A percentile compares a stretch with the other conserved stretches of the same genome.
phyloP scores from a whole-genome alignment of 192 early-diverging fungal genomes.

The Obelidium mucronatum region DNA sequence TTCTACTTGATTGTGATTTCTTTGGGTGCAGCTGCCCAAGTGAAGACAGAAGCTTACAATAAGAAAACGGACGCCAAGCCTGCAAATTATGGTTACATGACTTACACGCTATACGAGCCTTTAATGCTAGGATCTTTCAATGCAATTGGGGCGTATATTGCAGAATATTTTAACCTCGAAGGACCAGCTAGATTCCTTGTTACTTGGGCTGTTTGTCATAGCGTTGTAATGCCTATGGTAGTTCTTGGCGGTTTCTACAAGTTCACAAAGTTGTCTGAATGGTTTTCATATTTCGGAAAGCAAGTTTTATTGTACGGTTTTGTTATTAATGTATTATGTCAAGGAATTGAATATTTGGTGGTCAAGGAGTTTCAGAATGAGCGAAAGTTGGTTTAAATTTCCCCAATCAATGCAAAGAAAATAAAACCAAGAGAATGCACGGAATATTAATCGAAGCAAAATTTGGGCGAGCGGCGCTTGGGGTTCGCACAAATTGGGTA shows the following conservation, averaged over 20 bases:
- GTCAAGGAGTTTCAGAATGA: not conserved
- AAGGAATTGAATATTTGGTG: not conserved
- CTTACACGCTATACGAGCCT: not conserved
- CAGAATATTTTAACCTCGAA: not conserved
- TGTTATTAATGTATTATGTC: not conserved
- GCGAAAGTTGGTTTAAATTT: too few relatives aligned
- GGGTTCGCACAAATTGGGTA: too few relatives aligned
- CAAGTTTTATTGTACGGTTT: not conserved
- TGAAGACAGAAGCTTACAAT: not conserved
- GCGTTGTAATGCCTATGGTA: not conserved
- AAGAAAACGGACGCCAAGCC: not conserved
- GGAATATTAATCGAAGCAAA: too few relatives aligned
- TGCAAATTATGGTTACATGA: not conserved
- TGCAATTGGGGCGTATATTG: not conserved
- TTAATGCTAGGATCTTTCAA: not conserved
- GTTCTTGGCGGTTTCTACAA: not conserved
- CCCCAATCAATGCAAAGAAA: too few relatives aligned
- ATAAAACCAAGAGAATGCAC: too few relatives aligned
- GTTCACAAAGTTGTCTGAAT: not conserved
- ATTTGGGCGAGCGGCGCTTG: too few relatives aligned
- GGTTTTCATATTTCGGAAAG: not conserved
- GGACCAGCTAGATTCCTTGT: not conserved
- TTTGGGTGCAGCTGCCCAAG: not conserved
- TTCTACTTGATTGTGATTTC: not conserved
- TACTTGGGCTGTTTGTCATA: not conserved